phyloP scores from a whole-genome alignment of 345 rosid species.

The Syzygium oleosum region DNA sequence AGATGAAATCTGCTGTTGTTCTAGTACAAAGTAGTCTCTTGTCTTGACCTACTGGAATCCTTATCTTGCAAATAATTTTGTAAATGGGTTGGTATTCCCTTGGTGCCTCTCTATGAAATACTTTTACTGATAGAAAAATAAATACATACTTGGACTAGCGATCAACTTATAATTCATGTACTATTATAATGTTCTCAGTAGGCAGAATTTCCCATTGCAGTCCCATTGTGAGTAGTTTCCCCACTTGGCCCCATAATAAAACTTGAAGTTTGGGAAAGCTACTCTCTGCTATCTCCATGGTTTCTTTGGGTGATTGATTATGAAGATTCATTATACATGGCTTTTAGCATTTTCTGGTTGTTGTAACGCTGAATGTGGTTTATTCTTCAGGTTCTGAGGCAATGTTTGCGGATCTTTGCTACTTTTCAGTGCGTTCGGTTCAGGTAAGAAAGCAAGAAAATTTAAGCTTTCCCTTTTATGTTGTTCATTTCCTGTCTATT shows the following conservation, averaged over 20 bases:
- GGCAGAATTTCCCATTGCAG: background rate
- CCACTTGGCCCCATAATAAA: background rate
- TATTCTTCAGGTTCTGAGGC: constrained; percentile 87
- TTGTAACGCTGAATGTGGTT: constrained; percentile 4
- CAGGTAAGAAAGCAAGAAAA: constrained; percentile 48
- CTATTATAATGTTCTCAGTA: background rate
- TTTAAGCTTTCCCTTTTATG: background rate
- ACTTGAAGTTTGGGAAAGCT: background rate
- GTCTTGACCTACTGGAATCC: background rate
- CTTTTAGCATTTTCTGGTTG: background rate
- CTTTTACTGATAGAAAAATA: background rate
- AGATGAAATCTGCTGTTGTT: background rate
- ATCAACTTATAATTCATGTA: background rate
- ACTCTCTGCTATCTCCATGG: background rate
- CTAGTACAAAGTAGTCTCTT: background rate
- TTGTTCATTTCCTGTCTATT: background rate
- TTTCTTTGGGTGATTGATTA: background rate
- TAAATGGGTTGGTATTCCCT: background rate
- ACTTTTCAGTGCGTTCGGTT: constrained; percentile 88
- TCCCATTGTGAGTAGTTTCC: background rate
- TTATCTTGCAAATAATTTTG: background rate
- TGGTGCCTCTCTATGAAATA: background rate
- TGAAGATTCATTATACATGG: background rate
- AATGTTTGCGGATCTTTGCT: constrained; percentile 99
- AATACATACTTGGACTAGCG: background rate